Percentiles rank a stretch among this genome's conserved stretches.
These are phyloP conservation scores for Hyaloscypha variabilis DNA, from an alignment of 495 filamentous ascomycete genomes.

Conservation along the genomic window DNA sequence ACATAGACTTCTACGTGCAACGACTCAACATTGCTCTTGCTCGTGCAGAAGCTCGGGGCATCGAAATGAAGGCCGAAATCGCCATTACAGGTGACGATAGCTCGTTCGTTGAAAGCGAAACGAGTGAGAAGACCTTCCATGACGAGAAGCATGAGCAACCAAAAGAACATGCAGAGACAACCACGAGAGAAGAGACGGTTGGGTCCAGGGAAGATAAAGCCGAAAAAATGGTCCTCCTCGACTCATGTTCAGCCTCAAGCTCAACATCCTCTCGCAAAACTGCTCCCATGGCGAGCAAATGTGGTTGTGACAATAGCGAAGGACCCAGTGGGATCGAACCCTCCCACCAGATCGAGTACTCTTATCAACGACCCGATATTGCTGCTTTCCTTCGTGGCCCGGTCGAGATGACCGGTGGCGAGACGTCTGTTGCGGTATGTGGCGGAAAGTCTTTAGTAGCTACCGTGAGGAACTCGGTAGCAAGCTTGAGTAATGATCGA, in stretches of 20 bases:
- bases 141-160: not conserved
- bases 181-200: constrained; percentile 8
- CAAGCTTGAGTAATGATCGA: constrained; percentile 76
- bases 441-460: constrained; percentile 70
- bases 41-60: constrained; percentile 49
- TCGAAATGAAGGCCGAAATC: constrained; percentile 40
- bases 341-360: constrained; percentile 14
- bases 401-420: constrained; percentile 76
- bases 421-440: constrained; percentile 82
- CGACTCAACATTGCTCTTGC: constrained; percentile 60
- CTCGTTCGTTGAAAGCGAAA: not conserved
- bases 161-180: not conserved
- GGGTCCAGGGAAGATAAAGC: not conserved
- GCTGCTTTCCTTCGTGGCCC: constrained; percentile 45
- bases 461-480: constrained; percentile 67
- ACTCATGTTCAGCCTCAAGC: constrained; percentile 16
- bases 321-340: not conserved
- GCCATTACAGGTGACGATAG: constrained; percentile 21
- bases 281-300: not conserved
- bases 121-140: not conserved
- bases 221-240: constrained; percentile 1
- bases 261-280: constrained; percentile 6
- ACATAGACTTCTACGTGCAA: constrained; percentile 69
- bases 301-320: constrained; percentile 8
- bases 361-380: constrained; percentile 41